Base-by-base conservation (phyloP, 2,329 filamentous ascomycete genomes). In the Cytospora chrysosperma region DNA sequence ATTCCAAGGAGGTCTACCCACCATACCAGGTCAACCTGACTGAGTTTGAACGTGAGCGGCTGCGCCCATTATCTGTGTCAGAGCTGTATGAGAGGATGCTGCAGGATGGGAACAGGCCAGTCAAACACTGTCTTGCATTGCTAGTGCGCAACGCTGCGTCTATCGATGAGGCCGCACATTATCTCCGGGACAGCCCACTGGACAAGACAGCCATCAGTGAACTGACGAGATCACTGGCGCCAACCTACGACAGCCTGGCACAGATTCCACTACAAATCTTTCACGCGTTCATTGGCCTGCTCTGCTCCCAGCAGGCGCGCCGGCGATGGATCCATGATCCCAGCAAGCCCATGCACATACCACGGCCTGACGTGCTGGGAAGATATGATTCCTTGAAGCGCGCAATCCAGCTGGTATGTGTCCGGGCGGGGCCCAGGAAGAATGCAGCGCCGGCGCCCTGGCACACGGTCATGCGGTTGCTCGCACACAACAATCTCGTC, bases 31-130 rank as follows among this genome's bases (percentile, higher is more conserved):
- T 77, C 73, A 90, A 81, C 73, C 82, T 81, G 70, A 89, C 80
- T 64, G 82, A 87, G n/a, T 85, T 87, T 61, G 89, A 90, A 63
- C 85, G 85, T 67, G 82, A 85, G 47, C 80, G 85, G n/a, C 76
- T 86, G 51, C 77, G 80, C 17, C 85, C 89, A 1, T 90, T 90
- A 2, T 81, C 78, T 1, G 75, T 87, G 13, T 74, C 80, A 5
- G 78, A 83, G 57, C 77, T 93, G 4, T 89, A 88, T 64, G 70
- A 78, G 13, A 77, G 80, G 50, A 90, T 93, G 85, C 71, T 76
- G 15, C 71, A 70, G 1, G 76, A 78, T 2, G 79, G 81, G 1
- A 70, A 88, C 24, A 74, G 71, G 8, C 84, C 87, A 0, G 70
- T 75, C 4, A 79, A 78, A 1, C 72, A 76, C 49, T 84, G 82